These are phyloP conservation scores for Curvularia hawaiiensis DNA, from an alignment of 2,329 filamentous ascomycete genomes.

Conservation along the genomic window DNA sequence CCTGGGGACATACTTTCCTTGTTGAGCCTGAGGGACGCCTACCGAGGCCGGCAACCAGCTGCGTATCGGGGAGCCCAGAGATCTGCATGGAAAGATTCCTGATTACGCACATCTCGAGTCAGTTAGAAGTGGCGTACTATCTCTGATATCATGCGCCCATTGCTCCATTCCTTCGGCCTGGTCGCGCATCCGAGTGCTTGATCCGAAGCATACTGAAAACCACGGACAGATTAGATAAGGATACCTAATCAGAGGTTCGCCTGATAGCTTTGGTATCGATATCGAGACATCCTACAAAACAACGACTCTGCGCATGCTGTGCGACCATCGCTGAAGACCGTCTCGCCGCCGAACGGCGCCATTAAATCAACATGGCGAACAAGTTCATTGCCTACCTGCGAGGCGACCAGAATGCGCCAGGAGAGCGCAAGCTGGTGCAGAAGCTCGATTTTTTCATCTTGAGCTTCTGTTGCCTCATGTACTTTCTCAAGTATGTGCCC, in stretches of 20 bases:
- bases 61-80: background rate
- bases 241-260: background rate
- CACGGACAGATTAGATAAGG: conserved; percentile 1
- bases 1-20: conserved; percentile 9
- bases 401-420: conserved; percentile 42
- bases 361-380: conserved; percentile 30
- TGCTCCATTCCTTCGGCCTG: conserved; percentile 6
- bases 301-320: background rate
- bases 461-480: conserved; percentile 64
- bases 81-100: conserved; percentile 19
- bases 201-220: conserved; percentile 10
- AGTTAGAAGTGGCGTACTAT: conserved; percentile 18
- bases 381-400: conserved; percentile 42
- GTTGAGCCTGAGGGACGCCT: conserved; percentile 10
- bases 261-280: background rate
- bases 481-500: conserved; percentile 34
- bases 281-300: background rate
- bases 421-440: conserved; percentile 55
- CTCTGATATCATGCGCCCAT: conserved; percentile 18
- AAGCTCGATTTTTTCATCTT: conserved; percentile 70
- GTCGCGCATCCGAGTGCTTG: conserved; percentile 14
- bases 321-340: background rate
- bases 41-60: conserved; percentile 24
- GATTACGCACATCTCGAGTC: conserved; percentile 18
- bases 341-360: background rate